These are phyloP conservation scores for Fraxinus xanthoxyloides DNA, from an alignment of 305 asterid species.

Conservation along the genomic window DNA sequence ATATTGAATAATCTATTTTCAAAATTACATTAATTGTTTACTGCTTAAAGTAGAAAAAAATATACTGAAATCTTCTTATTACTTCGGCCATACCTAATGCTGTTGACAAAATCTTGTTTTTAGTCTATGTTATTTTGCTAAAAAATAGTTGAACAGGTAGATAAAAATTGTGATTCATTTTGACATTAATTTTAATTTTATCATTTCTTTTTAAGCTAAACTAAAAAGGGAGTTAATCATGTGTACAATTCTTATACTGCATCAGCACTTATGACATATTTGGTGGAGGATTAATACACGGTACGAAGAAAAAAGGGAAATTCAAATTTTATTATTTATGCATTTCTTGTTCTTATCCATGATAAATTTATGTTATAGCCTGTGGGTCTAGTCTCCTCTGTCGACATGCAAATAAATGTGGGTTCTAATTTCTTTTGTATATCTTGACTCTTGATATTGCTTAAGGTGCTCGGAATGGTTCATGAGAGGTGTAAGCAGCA, in stretches of 20 bases:
- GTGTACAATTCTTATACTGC: background rate
- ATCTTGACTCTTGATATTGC: slow-evolving; percentile 1
- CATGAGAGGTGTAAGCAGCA: slow-evolving; percentile 25
- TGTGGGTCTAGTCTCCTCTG: slow-evolving; percentile 25
- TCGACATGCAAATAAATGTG: slow-evolving; percentile 20
- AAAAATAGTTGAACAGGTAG: background rate
- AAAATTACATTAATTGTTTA: too few species aligned
- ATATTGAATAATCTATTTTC: too few species aligned
- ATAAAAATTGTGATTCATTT: too few species aligned
- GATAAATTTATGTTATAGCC: background rate
- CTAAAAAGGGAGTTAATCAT: background rate
- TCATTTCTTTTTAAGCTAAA: too few species aligned
- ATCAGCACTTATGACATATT: background rate
- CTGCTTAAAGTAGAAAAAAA: background rate
- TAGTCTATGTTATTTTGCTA: background rate
- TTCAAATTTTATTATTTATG: background rate
- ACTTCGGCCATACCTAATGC: background rate
- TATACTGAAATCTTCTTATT: background rate
- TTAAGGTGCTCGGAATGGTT: slow-evolving; percentile 53
- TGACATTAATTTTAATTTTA: too few species aligned
- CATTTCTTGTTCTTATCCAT: background rate
- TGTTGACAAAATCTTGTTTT: too few species aligned
- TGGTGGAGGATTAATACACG: background rate
- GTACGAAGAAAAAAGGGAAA: background rate
- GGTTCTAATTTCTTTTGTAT: slow-evolving; percentile 11